Conservation (phyloP, 208 protist genomes). For the Crithidia bombi region DNA sequence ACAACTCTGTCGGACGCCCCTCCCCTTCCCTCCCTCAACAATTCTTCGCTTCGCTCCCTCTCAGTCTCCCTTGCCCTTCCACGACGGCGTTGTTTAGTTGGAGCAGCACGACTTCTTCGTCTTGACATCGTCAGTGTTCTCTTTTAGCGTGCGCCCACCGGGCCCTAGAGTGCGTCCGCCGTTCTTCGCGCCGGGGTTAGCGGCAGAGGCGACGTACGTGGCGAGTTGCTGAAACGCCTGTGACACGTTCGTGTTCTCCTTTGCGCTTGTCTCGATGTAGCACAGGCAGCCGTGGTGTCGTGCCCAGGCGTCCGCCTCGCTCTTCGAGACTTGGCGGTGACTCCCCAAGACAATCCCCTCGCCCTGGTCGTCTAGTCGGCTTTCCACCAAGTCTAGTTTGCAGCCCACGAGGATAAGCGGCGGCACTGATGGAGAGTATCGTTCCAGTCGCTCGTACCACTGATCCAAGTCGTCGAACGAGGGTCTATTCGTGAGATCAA, state of each 20-base stretch:
- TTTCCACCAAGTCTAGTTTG: constrained; percentile 85
- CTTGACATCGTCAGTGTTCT: constrained; percentile 5
- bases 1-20: too few relatives aligned
- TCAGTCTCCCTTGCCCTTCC: background rate
- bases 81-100: constrained; percentile 7
- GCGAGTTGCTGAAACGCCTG: constrained; percentile 85
- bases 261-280: constrained; percentile 90
- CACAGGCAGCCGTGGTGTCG: constrained; percentile 71
- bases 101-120: constrained; percentile 35
- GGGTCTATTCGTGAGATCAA: constrained; percentile 95
- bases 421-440: constrained; percentile 64
- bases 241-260: constrained; percentile 88
- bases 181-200: constrained; percentile 36
- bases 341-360: constrained; percentile 80
- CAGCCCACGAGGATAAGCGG: constrained; percentile 87
- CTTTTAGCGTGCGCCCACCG: constrained; percentile 29
- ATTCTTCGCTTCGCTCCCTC: background rate
- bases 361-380: constrained; percentile 44
- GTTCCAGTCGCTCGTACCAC: constrained; percentile 79
- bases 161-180: constrained; percentile 27
- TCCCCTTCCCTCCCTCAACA: background rate
- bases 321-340: constrained; percentile 74
- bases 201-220: constrained; percentile 65
- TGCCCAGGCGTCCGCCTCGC: constrained; percentile 86
- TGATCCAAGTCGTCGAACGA: constrained; percentile 90